Conservation (phyloP, 129 eudicot species). For the Ambrosia trifida region DNA sequence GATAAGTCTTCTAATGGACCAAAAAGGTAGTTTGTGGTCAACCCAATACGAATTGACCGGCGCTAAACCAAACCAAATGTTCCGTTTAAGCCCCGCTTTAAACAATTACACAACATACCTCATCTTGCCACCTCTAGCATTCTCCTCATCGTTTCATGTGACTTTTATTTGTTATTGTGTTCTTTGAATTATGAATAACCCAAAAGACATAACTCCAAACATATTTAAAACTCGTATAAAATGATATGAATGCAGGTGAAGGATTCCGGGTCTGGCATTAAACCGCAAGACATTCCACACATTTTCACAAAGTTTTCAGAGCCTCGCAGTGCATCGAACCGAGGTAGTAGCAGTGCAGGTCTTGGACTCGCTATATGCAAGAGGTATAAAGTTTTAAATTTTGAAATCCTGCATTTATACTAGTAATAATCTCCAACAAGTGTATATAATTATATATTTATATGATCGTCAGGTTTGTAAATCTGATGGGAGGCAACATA, state of each 20-base stretch:
- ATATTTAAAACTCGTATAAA: background rate
- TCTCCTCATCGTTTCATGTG: background rate
- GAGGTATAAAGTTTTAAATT: conserved; percentile 30
- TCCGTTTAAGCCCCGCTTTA: background rate
- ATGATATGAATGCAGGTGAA: conserved; percentile 41
- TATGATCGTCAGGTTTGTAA: conserved; percentile 45
- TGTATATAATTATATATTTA: background rate
- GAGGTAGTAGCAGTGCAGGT: conserved; percentile 40
- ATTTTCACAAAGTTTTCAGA: conserved; percentile 54
- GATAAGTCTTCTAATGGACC: background rate
- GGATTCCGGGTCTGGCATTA: conserved; percentile 63
- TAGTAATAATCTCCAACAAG: background rate
- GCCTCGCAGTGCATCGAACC: conserved; percentile 39
- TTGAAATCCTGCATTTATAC: background rate
- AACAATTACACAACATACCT: background rate
- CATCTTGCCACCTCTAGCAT: background rate
- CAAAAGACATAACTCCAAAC: background rate
- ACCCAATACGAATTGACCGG: background rate
- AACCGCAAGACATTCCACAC: conserved; percentile 55
- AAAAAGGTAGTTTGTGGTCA: background rate
- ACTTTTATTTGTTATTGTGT: background rate
- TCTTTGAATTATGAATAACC: background rate
- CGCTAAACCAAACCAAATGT: background rate
- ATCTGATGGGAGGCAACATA: conserved; percentile 64
- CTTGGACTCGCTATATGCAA: conserved; percentile 66